Conservation (phyloP, 331 rosid genomes). For the Quercus phellos region DNA sequence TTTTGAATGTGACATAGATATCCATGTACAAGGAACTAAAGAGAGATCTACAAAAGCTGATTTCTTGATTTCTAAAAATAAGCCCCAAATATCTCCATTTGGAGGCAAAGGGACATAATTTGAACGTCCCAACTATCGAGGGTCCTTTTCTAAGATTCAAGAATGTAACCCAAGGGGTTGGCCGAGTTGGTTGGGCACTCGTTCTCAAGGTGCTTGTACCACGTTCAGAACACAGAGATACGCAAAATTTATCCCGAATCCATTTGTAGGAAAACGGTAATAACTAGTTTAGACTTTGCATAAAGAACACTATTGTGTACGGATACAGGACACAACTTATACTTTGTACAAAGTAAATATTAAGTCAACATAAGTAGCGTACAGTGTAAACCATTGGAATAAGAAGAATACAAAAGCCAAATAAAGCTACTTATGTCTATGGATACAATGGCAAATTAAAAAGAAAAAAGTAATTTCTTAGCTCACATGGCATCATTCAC, state of each 20-base stretch:
- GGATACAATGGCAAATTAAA: not conserved
- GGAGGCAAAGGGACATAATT: slow-evolving; percentile 19
- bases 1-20: too few species aligned
- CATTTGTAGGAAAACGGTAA: slow-evolving; percentile 3
- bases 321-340: slow-evolving; percentile 31
- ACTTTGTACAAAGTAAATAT: slow-evolving; percentile 1
- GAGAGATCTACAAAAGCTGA: not conserved
- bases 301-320: slow-evolving; percentile 36
- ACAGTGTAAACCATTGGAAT: not conserved
- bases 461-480: not conserved
- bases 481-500: slow-evolving; percentile 8
- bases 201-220: too few species aligned
- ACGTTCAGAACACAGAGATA: slow-evolving; percentile 5
- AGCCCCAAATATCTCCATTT: not conserved
- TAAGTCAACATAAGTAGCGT: not conserved
- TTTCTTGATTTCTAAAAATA: not conserved
- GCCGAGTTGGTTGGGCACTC: too few species aligned
- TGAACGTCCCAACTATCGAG: slow-evolving; percentile 26
- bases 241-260: slow-evolving; percentile 25
- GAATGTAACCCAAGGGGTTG: not conserved
- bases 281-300: not conserved
- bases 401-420: not conserved
- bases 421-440: not conserved
- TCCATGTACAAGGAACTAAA: not conserved
- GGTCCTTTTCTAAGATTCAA: slow-evolving; percentile 19